Percentiles rank a stretch among this genome's conserved stretches.
phyloP scores from a whole-genome alignment of 495 filamentous ascomycete genomes.

The Sphaerosporella brunnea region DNA sequence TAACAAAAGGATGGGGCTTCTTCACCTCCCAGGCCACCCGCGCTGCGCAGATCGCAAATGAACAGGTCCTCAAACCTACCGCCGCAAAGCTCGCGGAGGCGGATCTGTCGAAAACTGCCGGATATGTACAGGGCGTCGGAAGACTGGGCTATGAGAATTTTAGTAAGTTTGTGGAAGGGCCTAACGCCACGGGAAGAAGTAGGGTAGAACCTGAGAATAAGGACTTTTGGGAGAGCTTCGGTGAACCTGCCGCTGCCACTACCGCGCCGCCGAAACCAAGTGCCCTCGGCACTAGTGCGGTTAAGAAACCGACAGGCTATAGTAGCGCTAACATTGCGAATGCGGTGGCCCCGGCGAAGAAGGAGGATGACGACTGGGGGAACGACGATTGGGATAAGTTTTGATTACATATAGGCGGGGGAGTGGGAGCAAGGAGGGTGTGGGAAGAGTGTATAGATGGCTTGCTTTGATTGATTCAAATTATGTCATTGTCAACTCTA shows the following conservation, averaged over 20 bases:
- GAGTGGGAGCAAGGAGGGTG: too few relatives aligned
- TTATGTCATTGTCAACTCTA: too few relatives aligned
- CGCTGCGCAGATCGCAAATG: constrained; percentile 73
- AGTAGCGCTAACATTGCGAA: neutral
- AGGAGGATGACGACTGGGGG: constrained; percentile 2
- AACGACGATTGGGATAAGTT: constrained; percentile 6
- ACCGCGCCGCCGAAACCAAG: constrained; percentile 14
- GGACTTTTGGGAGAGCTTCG: constrained; percentile 83
- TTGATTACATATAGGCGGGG: neutral
- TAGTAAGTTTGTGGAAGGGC: constrained; percentile 46
- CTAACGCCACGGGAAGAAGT: constrained; percentile 7
- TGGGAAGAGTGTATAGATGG: too few relatives aligned
- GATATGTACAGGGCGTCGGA: constrained; percentile 43
- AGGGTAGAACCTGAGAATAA: constrained; percentile 48
- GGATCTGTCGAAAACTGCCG: constrained; percentile 66
- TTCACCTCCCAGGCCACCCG: constrained; percentile 71
- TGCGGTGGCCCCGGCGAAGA: neutral
- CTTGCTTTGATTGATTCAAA: too few relatives aligned
- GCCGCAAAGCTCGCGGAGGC: constrained; percentile 73
- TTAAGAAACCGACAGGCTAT: constrained; percentile 13
- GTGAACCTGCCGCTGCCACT: constrained; percentile 33
- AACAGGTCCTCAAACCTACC: constrained; percentile 76
- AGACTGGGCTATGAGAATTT: constrained; percentile 64
- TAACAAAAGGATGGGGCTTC: constrained; percentile 90
- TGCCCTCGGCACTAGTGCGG: constrained; percentile 30